Evolutionary conservation across 148 eudicot species (phyloP), one percentile per base, ranked within the genome.

Genomic region (Rhododendron simsii): DNA sequence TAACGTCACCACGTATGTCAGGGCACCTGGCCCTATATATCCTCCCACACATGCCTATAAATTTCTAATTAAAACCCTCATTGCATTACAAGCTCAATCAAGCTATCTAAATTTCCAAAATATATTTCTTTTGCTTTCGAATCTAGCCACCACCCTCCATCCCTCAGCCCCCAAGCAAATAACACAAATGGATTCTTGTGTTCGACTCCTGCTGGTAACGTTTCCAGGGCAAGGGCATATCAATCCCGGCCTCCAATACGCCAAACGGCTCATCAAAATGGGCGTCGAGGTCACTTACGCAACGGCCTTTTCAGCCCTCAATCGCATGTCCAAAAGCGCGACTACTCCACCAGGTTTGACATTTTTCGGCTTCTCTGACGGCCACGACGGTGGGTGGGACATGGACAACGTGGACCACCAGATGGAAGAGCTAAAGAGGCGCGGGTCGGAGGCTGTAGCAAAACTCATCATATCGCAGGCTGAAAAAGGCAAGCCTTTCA

Each of bases 191-290:
- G 83, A 30, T 9, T 3, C 57, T 14, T 4, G 1, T 12, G 44
- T 18, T 53, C 94, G 89, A 57, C 63, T 90, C 33, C 89, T 92
- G 23, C 63, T 92, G 4, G 53, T 87, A 39, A 78, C 81, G 2
- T 78, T 86, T 51, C 87, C 91, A 12, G 84, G 85, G 7, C 95
- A 91, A 90, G 90, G 93, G 81, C 92, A 91, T 55, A 88, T 91
- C 81, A 93, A 93, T 76, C 93, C 95, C 18, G 71, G 91, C 28
- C 87, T 93, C 79, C 95, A 91, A 82, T 85, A 90, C 23, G 89
- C 93, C 87, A 90, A 91, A 51, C 69, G 71, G 39, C 93, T 93
- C n/a, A 41, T 88, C 5, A 85, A 84, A 44, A 73, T 82, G 63
- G 87, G 90, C 10, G 77, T 84, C 3, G 48, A 59, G 4, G 93